These are phyloP conservation scores for Cyberlindnera euphorbiiphila DNA, from an alignment of 805 yeast genomes.

Conservation along the genomic window DNA sequence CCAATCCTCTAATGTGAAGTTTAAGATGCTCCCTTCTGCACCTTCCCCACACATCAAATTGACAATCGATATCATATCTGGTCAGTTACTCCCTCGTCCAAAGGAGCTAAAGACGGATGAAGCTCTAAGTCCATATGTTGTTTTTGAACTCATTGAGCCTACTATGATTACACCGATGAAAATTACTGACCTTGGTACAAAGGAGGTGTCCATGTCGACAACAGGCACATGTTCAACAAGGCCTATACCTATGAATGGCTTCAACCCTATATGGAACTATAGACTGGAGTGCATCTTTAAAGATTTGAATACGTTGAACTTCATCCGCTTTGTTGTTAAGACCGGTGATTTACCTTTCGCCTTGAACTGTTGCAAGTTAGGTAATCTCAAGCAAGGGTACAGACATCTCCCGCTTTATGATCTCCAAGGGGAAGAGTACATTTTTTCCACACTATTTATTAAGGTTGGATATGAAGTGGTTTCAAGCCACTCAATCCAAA, in stretches of 20 bases:
- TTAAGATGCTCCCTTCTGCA: slow-evolving; percentile 11
- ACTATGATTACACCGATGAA: slow-evolving; percentile 15
- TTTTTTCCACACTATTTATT: slow-evolving; percentile 53
- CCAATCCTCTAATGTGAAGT: slow-evolving; percentile 24
- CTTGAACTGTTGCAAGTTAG: slow-evolving; percentile 53
- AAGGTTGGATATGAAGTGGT: slow-evolving; percentile 20
- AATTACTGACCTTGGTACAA: slow-evolving; percentile 11
- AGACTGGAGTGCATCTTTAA: slow-evolving; percentile 39
- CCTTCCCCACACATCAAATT: slow-evolving; percentile 20
- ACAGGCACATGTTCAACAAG: slow-evolving; percentile 21
- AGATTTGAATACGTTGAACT: slow-evolving; percentile 45
- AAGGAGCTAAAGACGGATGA: slow-evolving; percentile 43
- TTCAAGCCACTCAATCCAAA: not conserved
- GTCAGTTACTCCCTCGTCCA: slow-evolving; percentile 79
- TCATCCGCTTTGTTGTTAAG: slow-evolving; percentile 50
- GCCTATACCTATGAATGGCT: slow-evolving; percentile 64
- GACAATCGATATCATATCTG: slow-evolving; percentile 59
- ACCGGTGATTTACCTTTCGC: slow-evolving; percentile 49
- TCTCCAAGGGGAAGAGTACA: slow-evolving; percentile 72
- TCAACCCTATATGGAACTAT: slow-evolving; percentile 81
- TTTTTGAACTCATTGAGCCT: slow-evolving; percentile 56
- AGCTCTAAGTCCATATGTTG: slow-evolving; percentile 57
- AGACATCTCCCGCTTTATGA: slow-evolving; percentile 79
- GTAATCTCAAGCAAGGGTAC: slow-evolving; percentile 71
- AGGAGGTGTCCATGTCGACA: slow-evolving; percentile 1